Evolutionary conservation across 2,329 filamentous ascomycete genomes (phyloP).

Genomic region (Hypomyces perniciosus): DNA sequence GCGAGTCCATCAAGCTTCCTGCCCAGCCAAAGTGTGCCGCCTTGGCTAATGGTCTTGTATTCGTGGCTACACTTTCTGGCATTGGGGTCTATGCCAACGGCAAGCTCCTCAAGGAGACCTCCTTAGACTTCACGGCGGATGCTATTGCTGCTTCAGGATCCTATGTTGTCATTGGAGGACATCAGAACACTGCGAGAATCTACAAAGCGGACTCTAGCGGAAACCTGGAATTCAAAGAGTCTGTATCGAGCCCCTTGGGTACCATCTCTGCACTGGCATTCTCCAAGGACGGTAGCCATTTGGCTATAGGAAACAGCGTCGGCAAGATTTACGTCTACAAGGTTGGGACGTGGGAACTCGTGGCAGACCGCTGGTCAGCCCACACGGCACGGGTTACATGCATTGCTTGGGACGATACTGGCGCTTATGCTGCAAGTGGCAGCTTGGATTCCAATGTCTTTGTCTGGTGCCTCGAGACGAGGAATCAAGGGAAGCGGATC

Average conservation of each 20-base stretch:
- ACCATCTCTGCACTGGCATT: slow-evolving; percentile 78
- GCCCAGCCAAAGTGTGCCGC: slow-evolving; percentile 76
- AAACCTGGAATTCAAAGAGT: slow-evolving; percentile 46
- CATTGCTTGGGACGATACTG: slow-evolving; percentile 70
- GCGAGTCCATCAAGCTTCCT: slow-evolving; percentile 58
- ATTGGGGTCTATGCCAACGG: slow-evolving; percentile 53
- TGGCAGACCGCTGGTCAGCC: slow-evolving; percentile 66
- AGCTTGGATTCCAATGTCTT: slow-evolving; percentile 87
- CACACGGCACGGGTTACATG: slow-evolving; percentile 53
- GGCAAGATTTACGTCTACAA: slow-evolving; percentile 83
- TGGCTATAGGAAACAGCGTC: slow-evolving; percentile 76
- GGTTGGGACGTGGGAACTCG: slow-evolving; percentile 58
- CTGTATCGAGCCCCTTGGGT: slow-evolving; percentile 63
- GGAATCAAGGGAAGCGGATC: slow-evolving; percentile 73
- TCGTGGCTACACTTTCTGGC: slow-evolving; percentile 51
- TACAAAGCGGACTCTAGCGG: slow-evolving; percentile 55
- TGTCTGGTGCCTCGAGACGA: slow-evolving; percentile 78
- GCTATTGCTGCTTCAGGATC: slow-evolving; percentile 64
- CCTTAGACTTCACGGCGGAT: slow-evolving; percentile 60
- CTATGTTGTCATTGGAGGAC: slow-evolving; percentile 68
- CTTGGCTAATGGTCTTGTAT: slow-evolving; percentile 44
- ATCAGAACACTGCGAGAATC: slow-evolving; percentile 68
- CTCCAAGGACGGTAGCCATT: slow-evolving; percentile 65
- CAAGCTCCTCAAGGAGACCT: slow-evolving; percentile 51
- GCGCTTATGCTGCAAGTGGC: slow-evolving; percentile 75